Percentiles rank a stretch among this genome's conserved stretches.
Conservation (phyloP, 1,284 basidiomycete species). For the Caloboletus inedulis region DNA sequence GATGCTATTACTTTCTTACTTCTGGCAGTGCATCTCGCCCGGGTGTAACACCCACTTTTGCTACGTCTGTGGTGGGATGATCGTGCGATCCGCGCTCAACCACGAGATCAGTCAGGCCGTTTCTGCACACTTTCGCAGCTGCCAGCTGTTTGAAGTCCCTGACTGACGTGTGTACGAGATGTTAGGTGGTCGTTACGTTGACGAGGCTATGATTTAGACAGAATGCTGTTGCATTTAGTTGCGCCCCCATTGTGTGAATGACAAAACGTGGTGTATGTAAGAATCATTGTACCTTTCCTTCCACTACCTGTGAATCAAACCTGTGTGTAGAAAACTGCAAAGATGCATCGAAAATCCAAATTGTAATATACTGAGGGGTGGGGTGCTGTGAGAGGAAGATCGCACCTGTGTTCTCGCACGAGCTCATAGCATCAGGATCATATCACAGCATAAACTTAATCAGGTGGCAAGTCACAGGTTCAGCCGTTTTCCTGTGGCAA, state of each 20-base stretch:
- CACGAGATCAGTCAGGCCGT: conserved; percentile 43
- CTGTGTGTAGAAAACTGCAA: too few species aligned
- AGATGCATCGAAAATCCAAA: too few species aligned
- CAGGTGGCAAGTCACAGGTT: background rate
- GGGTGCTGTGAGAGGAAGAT: too few species aligned
- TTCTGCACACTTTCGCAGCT: conserved; percentile 45
- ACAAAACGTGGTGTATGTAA: background rate
- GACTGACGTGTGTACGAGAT: conserved; percentile 9
- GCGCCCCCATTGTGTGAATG: background rate
- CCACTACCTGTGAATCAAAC: too few species aligned
- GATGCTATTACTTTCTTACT: background rate
- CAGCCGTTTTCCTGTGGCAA: background rate
- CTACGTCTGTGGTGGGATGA: conserved; percentile 53
- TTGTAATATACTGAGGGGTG: too few species aligned
- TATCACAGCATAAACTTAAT: too few species aligned
- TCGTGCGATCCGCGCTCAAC: conserved; percentile 47
- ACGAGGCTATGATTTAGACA: background rate
- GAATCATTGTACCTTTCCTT: background rate
- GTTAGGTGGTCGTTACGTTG: background rate
- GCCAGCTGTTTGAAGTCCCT: conserved; percentile 43
- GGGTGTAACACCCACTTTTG: conserved; percentile 67
- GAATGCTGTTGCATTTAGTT: background rate
- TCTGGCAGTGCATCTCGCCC: conserved; percentile 50
- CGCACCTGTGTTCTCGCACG: background rate
- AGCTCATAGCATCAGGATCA: background rate